A percentile compares a stretch with the other conserved stretches of the same genome.
These are phyloP conservation scores for Alternaria conjuncta DNA, from an alignment of 2,329 filamentous ascomycete genomes.

Conservation along the genomic window DNA sequence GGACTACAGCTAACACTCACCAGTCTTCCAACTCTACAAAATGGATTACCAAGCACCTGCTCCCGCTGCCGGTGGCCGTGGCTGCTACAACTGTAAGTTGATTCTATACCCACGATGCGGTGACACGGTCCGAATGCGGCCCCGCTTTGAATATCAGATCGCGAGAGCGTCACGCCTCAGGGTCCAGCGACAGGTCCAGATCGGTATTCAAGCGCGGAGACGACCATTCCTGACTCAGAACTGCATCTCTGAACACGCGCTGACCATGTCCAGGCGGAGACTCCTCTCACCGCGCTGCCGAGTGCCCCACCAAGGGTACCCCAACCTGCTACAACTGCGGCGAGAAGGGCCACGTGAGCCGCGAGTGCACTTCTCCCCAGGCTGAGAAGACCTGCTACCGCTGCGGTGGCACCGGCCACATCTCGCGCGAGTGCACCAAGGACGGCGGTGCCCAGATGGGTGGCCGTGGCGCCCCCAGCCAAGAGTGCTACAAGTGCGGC, in stretches of 20 bases:
- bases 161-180: background rate
- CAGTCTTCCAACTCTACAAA: conserved; percentile 29
- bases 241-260: conserved; percentile 3
- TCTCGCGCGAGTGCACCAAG: conserved; percentile 81
- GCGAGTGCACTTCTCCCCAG: conserved; percentile 86
- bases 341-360: conserved; percentile 63
- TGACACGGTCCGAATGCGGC: conserved; percentile 3
- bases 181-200: background rate
- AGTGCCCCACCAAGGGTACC: conserved; percentile 59
- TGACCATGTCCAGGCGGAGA: conserved; percentile 53
- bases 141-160: background rate
- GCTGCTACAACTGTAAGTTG: conserved; percentile 53
- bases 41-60: conserved; percentile 49
- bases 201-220: background rate
- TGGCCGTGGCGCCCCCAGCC: conserved; percentile 53
- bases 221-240: background rate
- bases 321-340: conserved; percentile 59
- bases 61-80: conserved; percentile 46
- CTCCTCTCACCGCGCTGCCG: conserved; percentile 57
- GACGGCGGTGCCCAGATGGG: conserved; percentile 58
- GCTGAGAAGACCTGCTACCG: conserved; percentile 81
- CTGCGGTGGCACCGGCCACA: conserved; percentile 84
- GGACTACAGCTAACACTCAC: conserved; percentile 21
- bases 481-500: conserved; percentile 97
- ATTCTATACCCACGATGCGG: background rate